Base-by-base conservation (phyloP, 257 asterid species). In the Ehretia macrophylla region DNA sequence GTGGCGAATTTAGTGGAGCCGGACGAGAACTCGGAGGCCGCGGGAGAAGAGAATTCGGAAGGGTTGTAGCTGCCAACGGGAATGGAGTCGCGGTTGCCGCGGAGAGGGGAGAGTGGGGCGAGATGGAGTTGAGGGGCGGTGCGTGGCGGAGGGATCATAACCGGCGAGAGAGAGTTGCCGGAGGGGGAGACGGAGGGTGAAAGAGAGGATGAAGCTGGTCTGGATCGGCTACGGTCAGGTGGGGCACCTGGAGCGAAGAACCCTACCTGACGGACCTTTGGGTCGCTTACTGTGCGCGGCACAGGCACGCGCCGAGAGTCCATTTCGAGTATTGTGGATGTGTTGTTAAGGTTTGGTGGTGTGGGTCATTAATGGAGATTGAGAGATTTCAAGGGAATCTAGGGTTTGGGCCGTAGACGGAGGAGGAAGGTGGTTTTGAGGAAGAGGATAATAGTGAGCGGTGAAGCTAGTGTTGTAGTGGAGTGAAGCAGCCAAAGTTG, bases 221-320 rank as follows among this genome's bases (percentile, higher is more conserved):
- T 90, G 58, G 83, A 85, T 23, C 65, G 90, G 37, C 88, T 67
- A 16, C 85, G 79, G 56, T 81, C 86, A 52, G 86, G 86, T 16
- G 90, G 89, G 27, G 76, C 79, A 9, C 68, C 84, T 11, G 96
- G 85, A 0, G 97, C 78, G 72, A 89, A 84, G 78, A 90, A 93
- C 32, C 99, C 99, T 39, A 93, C 99, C 17, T 89, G 99, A 37
- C 99, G 90, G 69, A 93, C 85, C 76, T 77, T 93, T 10, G 99
- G 99, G 75, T 85, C 96, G 75, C 78, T 83, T 62, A 89, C 96
- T 38, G 90, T 72, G 60, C 99, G 94, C 5, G 91, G 79, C 1
- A 58, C 86, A 47, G 94, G 81, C 1, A 59, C 89, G 44, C 95
- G 90, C 53, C 96, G 97, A 55, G 84, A 32, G 13, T 86, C 99